These are phyloP conservation scores for Ramaria rubella DNA, from an alignment of 768 basidiomycete genomes.

Conservation along the genomic window DNA sequence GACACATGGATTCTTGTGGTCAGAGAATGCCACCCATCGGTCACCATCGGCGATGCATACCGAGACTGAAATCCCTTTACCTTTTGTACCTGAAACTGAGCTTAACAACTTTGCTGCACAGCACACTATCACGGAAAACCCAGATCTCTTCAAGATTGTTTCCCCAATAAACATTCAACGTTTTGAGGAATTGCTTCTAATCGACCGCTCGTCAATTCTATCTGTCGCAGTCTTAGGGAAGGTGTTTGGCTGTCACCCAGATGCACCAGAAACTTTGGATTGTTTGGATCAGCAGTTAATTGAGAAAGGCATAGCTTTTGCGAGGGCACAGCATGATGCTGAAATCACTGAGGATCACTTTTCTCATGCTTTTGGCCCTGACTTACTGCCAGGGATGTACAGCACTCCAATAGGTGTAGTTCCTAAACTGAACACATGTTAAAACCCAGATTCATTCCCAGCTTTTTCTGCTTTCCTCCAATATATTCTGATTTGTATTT, in stretches of 20 bases:
- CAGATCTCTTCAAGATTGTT: conserved; percentile 30
- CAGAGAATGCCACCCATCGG: not conserved
- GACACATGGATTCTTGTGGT: not conserved
- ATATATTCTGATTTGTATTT: no score
- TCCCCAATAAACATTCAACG: conserved; percentile 31
- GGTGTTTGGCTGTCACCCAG: conserved; percentile 38
- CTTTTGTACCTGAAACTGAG: not conserved
- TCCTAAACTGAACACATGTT: conserved; percentile 26
- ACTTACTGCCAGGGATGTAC: conserved; percentile 25
- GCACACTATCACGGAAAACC: conserved; percentile 21
- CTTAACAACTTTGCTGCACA: conserved; percentile 13
- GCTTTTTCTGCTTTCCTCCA: no score
- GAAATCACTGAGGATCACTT: conserved; percentile 15
- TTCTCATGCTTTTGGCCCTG: conserved; percentile 22
- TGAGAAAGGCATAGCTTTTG: conserved; percentile 17
- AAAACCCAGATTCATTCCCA: no score
- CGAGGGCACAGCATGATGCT: conserved; percentile 22
- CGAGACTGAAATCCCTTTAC: not conserved
- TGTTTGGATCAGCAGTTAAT: not conserved
- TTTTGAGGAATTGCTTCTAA: conserved; percentile 29
- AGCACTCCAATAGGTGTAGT: conserved; percentile 21
- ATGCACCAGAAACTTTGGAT: not conserved
- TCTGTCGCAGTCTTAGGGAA: conserved; percentile 21
- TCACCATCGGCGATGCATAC: not conserved
- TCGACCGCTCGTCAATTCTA: conserved; percentile 28